These are phyloP conservation scores for Deuterostichococcus epilithicus DNA, from an alignment of 139 green algal genomes.

Conservation along the genomic window DNA sequence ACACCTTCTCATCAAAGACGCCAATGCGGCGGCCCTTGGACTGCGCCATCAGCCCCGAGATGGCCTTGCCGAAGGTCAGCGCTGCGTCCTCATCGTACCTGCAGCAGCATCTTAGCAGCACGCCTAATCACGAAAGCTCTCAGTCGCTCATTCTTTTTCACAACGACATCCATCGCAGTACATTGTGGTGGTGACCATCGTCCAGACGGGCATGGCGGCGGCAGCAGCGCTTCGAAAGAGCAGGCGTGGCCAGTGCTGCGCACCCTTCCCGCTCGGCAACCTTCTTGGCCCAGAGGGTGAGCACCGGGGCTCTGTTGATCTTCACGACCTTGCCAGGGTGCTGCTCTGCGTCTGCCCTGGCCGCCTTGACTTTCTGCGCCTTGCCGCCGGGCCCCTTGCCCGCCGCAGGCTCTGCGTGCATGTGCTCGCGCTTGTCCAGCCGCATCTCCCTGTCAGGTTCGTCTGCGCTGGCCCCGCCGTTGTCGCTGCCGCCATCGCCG, in stretches of 20 bases:
- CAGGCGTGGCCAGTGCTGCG: too few relatives aligned
- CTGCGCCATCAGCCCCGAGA: conserved; percentile 33
- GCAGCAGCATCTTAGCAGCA: too few relatives aligned
- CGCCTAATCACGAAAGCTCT: too few relatives aligned
- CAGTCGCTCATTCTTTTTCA: too few relatives aligned
- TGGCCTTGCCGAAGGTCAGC: conserved; percentile 35
- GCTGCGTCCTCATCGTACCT: conserved; percentile 17
- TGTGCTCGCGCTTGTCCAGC: neutral
- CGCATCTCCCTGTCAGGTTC: neutral
- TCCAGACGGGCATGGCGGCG: too few relatives aligned
- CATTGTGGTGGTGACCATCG: too few relatives aligned
- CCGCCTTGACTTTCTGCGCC: neutral
- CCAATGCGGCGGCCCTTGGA: conserved; percentile 32
- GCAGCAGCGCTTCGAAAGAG: too few relatives aligned
- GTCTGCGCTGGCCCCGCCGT: too few relatives aligned
- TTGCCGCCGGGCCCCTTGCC: neutral
- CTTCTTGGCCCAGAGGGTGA: conserved; percentile 37
- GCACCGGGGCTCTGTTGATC: conserved; percentile 39
- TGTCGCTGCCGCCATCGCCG: neutral
- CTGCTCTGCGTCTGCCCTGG: neutral
- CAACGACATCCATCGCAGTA: too few relatives aligned
- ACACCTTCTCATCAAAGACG: conserved; percentile 28
- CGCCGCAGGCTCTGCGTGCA: neutral
- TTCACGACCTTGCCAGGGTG: conserved; percentile 1
- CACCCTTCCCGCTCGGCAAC: neutral